Base-by-base conservation (phyloP, 2,329 filamentous ascomycete genomes). In the Rosellinia necatrix region DNA sequence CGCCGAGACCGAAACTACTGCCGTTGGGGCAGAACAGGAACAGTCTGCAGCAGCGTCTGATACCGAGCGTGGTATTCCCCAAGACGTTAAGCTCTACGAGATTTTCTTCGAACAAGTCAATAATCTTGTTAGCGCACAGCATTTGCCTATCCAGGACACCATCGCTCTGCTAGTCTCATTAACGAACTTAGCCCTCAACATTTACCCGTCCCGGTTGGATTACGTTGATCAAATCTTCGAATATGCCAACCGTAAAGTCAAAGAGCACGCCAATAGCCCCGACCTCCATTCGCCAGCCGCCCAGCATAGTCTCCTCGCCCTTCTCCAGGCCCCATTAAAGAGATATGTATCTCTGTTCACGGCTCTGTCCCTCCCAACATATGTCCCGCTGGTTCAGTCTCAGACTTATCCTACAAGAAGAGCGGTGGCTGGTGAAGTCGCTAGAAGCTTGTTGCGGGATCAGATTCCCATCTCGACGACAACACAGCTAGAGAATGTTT, bases 101-200 rank as follows among this genome's bases (percentile, higher is more conserved):
- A 91, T 97, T 57, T 99, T 97, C 80, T 96, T 97, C 69, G 88
- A 92, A 48, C 94, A 97, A 73, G 94, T 97, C 60, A 89, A 96
- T 70, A 92, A 93, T 68, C 79, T 99, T 48, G 92, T 97, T 60
- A 93, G 92, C 74, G 90, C 90, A 49, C 91, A 97, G 69, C 88
- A 91, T 64, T 81, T 99, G 49, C 89, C 92, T 1, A 93, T 99
- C 62, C 92, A 96, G 72, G 96, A 99, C 71, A 96, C 90, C 15
- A 94, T 96, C 66, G 94, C 92, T 8, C 78, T 99, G 37, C 80
- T 97, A 40, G 93, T 96, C n/a, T 99, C 94, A 4, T 80, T 99
- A 35, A 87, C 89, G 34, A 97, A 97, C 66, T 83, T 99, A 53
- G 92, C 96, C 8, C 81, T 99, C 59, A 97, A 96, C 72, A 96